phyloP scores from a whole-genome alignment of 768 basidiomycete species.

The Lentinula boryana region DNA sequence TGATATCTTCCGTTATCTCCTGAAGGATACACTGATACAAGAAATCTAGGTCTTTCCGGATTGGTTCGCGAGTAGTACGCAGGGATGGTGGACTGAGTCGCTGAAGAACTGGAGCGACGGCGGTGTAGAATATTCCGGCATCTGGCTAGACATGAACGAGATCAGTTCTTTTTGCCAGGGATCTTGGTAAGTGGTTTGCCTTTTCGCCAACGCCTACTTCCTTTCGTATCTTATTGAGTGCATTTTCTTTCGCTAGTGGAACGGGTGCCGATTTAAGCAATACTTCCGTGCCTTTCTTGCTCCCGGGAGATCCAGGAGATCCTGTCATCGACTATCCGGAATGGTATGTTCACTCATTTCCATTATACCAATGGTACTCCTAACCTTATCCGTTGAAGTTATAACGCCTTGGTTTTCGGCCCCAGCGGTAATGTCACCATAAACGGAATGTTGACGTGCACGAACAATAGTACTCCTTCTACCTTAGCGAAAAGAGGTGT shows the following conservation, averaged over 20 bases:
- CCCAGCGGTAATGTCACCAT: conserved; percentile 73
- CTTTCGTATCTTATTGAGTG: neutral
- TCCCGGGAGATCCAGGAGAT: conserved; percentile 53
- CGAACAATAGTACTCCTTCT: conserved; percentile 9
- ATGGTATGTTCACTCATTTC: conserved; percentile 35
- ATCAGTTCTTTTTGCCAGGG: conserved; percentile 57
- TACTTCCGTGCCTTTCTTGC: conserved; percentile 45
- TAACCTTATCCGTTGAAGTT: conserved; percentile 30
- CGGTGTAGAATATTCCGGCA: conserved; percentile 56
- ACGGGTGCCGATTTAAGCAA: conserved; percentile 51
- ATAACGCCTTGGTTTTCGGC: conserved; percentile 55
- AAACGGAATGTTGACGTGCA: conserved; percentile 56
- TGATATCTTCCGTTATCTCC: neutral
- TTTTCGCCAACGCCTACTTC: neutral
- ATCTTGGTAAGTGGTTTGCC: conserved; percentile 36
- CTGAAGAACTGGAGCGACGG: conserved; percentile 45
- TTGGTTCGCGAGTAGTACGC: conserved; percentile 50
- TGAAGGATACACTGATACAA: neutral
- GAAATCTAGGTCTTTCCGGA: conserved; percentile 47
- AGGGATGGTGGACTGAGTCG: conserved; percentile 56
- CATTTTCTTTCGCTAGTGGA: conserved; percentile 32
- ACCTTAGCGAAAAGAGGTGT: conserved; percentile 35
- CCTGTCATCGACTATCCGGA: conserved; percentile 59
- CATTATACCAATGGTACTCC: neutral
- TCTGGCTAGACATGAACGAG: conserved; percentile 73